Percentiles rank a stretch among this genome's conserved stretches.
phyloP scores from a whole-genome alignment of 2,329 filamentous ascomycete genomes.

The Neocatenulostroma microsporum region DNA sequence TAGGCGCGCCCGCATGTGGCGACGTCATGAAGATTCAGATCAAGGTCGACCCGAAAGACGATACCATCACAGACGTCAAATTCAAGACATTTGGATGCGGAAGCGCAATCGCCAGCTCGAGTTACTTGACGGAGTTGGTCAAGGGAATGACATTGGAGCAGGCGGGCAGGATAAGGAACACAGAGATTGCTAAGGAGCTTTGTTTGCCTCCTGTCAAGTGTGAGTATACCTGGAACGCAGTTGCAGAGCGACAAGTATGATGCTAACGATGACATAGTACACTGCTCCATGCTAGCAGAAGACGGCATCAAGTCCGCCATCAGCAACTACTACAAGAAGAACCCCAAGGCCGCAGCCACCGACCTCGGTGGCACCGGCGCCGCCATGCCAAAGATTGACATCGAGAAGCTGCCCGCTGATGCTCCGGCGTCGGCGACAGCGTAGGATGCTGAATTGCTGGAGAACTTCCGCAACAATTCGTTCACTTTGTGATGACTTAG shows the following conservation, averaged over 20 bases:
- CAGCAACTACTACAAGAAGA: conserved; percentile 85
- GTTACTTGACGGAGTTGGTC: conserved; percentile 90
- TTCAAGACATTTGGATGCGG: conserved; percentile 98
- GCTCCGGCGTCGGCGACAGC: conserved; percentile 12
- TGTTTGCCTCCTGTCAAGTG: conserved; percentile 81
- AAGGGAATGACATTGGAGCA: conserved; percentile 95
- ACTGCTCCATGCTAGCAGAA: conserved; percentile 88
- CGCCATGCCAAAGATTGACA: conserved; percentile 58
- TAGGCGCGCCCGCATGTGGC: conserved; percentile 82
- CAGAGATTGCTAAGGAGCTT: conserved; percentile 94
- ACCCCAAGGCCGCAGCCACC: conserved; percentile 65
- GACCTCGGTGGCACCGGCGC: conserved; percentile 68
- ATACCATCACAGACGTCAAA: conserved; percentile 88
- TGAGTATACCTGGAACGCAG: conserved; percentile 41
- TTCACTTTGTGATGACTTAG: conserved; percentile 6
- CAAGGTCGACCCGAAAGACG: conserved; percentile 77
- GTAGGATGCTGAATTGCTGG: background rate
- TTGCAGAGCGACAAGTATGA: too few species aligned
- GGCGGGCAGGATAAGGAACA: conserved; percentile 86
- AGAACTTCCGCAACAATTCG: background rate
- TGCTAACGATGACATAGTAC: conserved; percentile 46
- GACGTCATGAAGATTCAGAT: conserved; percentile 95
- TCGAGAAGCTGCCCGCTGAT: conserved; percentile 44
- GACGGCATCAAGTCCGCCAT: conserved; percentile 91
- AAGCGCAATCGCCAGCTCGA: conserved; percentile 87